Conservation (phyloP, 75 land plant species). For the Selaginella moellendorffii region DNA sequence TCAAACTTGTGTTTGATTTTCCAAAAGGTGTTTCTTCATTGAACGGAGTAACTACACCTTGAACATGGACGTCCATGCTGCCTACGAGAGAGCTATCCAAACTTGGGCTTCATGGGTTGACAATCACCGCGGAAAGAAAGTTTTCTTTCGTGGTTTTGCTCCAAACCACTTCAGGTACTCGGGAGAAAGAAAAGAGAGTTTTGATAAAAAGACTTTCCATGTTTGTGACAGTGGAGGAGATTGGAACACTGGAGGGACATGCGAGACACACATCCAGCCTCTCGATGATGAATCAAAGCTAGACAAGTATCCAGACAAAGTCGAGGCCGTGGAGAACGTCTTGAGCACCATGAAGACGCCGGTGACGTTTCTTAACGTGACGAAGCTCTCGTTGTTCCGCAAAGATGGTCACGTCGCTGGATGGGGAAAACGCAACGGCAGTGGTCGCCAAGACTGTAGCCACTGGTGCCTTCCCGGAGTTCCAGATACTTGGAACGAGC, state of each 20-base stretch:
- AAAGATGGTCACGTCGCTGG: constrained; percentile 71
- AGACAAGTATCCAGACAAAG: constrained; percentile 23
- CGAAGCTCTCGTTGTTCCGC: constrained; percentile 53
- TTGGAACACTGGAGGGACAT: constrained; percentile 14
- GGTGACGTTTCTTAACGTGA: constrained; percentile 50
- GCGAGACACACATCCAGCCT: constrained; percentile 43
- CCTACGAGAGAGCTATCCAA: constrained; percentile 50
- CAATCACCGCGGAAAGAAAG: background rate
- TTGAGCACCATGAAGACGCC: constrained; percentile 33
- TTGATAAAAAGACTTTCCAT: background rate
- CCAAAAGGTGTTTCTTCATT: background rate
- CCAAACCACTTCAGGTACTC: background rate
- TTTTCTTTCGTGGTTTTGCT: background rate
- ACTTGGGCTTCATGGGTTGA: constrained; percentile 17
- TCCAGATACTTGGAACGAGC: constrained; percentile 79
- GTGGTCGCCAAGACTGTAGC: constrained; percentile 51
- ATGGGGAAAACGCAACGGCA: background rate
- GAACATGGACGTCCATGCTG: constrained; percentile 14
- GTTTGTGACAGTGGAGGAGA: constrained; percentile 28
- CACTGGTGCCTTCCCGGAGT: constrained; percentile 92
- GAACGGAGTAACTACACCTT: background rate
- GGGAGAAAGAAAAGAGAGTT: background rate
- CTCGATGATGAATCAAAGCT: constrained; percentile 37
- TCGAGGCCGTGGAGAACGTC: constrained; percentile 16
- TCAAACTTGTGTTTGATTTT: background rate